Conservation (phyloP, 805 yeast species). For the Ogataea trehaloabstinens region DNA sequence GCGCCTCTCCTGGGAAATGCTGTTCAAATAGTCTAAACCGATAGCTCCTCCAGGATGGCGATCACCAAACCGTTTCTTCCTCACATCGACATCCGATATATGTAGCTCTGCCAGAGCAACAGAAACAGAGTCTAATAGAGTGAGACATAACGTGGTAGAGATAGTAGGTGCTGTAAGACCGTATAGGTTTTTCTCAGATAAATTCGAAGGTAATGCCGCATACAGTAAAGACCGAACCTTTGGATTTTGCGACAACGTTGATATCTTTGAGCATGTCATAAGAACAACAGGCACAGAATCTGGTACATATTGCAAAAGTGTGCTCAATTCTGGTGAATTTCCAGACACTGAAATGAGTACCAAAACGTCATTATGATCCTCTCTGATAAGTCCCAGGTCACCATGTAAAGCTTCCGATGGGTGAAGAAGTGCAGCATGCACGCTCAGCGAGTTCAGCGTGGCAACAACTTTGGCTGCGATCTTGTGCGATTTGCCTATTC, state of each 20-base stretch:
- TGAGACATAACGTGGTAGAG: conserved; percentile 72
- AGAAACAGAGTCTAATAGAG: conserved; percentile 75
- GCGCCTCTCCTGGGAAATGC: conserved; percentile 4
- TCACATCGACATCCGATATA: conserved; percentile 49
- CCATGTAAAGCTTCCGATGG: conserved; percentile 92
- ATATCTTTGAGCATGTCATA: conserved; percentile 60
- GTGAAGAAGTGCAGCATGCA: conserved; percentile 66
- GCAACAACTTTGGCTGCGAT: conserved; percentile 79
- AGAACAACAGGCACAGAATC: conserved; percentile 51
- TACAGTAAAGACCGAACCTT: conserved; percentile 52
- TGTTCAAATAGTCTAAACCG: conserved; percentile 47
- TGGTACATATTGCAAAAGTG: conserved; percentile 58
- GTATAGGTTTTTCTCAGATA: conserved; percentile 61
- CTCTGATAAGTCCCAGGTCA: conserved; percentile 71
- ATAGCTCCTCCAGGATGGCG: conserved; percentile 93
- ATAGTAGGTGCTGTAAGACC: conserved; percentile 89
- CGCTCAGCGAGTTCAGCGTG: conserved; percentile 75
- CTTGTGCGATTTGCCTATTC: conserved; percentile 83
- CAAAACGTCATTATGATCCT: conserved; percentile 52
- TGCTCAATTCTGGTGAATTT: conserved; percentile 70
- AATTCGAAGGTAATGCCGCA: conserved; percentile 58
- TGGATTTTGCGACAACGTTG: conserved; percentile 51
- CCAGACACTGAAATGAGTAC: conserved; percentile 79
- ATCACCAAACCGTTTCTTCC: conserved; percentile 59
- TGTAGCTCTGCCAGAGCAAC: conserved; percentile 70